Evolutionary conservation across 1,284 basidiomycete genomes (phyloP).

Genomic region (Limonomyces culmigenus): DNA sequence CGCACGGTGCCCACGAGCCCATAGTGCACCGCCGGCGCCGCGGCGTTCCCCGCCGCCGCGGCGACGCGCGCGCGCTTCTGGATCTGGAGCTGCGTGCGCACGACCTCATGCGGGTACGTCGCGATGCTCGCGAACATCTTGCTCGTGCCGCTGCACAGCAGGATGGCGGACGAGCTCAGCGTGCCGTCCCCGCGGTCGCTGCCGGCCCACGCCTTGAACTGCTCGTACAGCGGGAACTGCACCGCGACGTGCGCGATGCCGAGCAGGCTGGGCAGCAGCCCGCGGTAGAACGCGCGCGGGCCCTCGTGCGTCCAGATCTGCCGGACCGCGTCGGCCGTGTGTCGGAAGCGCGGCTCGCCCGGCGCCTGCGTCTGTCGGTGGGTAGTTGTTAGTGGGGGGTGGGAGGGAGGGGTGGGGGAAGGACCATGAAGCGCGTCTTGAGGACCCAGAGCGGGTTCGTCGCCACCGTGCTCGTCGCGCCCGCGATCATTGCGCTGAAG

Average conservation of each 20-base stretch:
- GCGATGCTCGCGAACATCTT: constrained; percentile 91
- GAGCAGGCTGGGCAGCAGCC: constrained; percentile 74
- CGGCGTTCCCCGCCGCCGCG: constrained; percentile 6
- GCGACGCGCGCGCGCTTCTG: constrained; percentile 43
- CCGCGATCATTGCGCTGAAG: constrained; percentile 83
- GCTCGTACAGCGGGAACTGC: constrained; percentile 92
- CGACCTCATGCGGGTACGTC: constrained; percentile 93
- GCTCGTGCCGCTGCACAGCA: constrained; percentile 73
- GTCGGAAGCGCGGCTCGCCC: constrained; percentile 61
- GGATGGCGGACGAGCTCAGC: constrained; percentile 53
- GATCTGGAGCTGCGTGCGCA: constrained; percentile 84
- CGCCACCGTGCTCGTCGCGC: constrained; percentile 76
- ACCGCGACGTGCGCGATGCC: constrained; percentile 89
- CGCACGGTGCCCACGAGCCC: constrained; percentile 60
- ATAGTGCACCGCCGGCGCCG: constrained; percentile 19
- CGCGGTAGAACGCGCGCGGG: constrained; percentile 76
- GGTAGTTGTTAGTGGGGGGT: background rate
- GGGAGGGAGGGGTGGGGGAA: background rate
- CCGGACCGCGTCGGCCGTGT: constrained; percentile 74
- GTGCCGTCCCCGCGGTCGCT: constrained; percentile 29
- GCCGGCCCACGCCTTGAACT: constrained; percentile 74
- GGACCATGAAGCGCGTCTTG: constrained; percentile 93
- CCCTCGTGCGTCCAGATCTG: constrained; percentile 85
- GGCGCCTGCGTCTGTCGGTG: constrained; percentile 50
- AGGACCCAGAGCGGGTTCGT: constrained; percentile 96